Conservation (phyloP, 192 early-diverging fungal species). For the Coemansia sp. region DNA sequence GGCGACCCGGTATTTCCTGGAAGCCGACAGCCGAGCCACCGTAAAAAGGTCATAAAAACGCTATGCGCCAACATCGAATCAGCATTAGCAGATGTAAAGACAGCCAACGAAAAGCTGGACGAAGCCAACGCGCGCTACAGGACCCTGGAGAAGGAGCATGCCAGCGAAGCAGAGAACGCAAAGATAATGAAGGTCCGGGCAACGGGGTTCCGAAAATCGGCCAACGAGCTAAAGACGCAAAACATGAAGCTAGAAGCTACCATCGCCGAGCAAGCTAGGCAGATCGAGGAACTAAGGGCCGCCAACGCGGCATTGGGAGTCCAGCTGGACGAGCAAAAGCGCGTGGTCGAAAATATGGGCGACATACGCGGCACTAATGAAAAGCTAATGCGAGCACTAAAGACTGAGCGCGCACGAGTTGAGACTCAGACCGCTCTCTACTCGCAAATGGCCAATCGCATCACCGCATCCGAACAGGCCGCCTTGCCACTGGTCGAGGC, state of each 20-base stretch:
- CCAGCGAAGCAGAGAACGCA: background rate
- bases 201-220: conserved; percentile 11
- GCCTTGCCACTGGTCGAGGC: background rate
- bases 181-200: conserved; percentile 2
- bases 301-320: conserved; percentile 2
- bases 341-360: conserved; percentile 34
- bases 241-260: conserved; percentile 17
- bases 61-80: conserved; percentile 31
- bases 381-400: conserved; percentile 32
- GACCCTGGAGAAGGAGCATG: background rate
- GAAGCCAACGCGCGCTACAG: background rate
- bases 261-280: conserved; percentile 28
- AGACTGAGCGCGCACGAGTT: conserved; percentile 27
- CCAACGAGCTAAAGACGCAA: background rate
- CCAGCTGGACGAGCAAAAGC: conserved; percentile 37
- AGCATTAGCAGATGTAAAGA: conserved; percentile 24
- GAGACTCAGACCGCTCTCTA: conserved; percentile 16
- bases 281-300: conserved; percentile 17
- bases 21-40: conserved; percentile 8
- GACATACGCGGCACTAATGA: conserved; percentile 43
- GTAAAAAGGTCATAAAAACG: conserved; percentile 31
- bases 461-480: background rate
- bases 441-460: conserved; percentile 16
- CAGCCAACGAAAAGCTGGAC: conserved; percentile 2
- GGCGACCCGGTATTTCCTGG: background rate